Evolutionary conservation across 768 basidiomycete species (phyloP).

Genomic region (Leccinum barrowsii): DNA sequence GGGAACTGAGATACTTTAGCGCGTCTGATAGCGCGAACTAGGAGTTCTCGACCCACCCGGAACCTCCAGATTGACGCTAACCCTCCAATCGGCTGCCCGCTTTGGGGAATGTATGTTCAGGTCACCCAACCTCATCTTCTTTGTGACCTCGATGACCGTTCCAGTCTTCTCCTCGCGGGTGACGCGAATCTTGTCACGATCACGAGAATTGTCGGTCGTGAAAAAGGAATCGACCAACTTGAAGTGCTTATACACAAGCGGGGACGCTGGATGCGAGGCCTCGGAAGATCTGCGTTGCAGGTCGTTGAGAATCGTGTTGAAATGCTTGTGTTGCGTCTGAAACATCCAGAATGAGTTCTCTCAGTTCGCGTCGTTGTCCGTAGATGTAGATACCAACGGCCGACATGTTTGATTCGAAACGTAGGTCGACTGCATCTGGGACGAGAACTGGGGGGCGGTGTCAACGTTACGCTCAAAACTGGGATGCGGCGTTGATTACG

Average conservation of each 20-base stretch:
- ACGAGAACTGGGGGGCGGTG: slow-evolving; percentile 53
- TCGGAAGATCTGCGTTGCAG: slow-evolving; percentile 57
- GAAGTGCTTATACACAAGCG: slow-evolving; percentile 73
- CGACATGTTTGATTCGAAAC: slow-evolving; percentile 94
- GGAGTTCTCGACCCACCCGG: slow-evolving; percentile 53
- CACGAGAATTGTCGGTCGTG: slow-evolving; percentile 35
- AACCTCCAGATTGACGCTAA: slow-evolving; percentile 90
- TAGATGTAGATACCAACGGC: slow-evolving; percentile 47
- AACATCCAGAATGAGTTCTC: slow-evolving; percentile 13
- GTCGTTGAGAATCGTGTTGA: slow-evolving; percentile 82
- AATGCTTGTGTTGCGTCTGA: slow-evolving; percentile 84
- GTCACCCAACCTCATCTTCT: slow-evolving; percentile 82
- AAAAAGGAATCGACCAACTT: slow-evolving; percentile 81
- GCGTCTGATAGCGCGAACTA: background rate
- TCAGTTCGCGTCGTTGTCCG: slow-evolving; percentile 1
- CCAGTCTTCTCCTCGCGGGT: slow-evolving; percentile 77
- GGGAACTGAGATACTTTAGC: slow-evolving; percentile 41
- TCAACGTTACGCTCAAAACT: slow-evolving; percentile 1
- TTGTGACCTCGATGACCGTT: slow-evolving; percentile 60
- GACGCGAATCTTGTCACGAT: slow-evolving; percentile 69
- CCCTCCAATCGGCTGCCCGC: slow-evolving; percentile 81
- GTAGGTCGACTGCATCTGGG: slow-evolving; percentile 57
- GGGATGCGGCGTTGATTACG: slow-evolving; percentile 28
- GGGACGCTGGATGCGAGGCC: slow-evolving; percentile 50
- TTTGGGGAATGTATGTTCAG: slow-evolving; percentile 86